A percentile compares a stretch with the other conserved stretches of the same genome.
phyloP scores from a whole-genome alignment of 495 filamentous ascomycete genomes.

The Penicilliopsis zonata region DNA sequence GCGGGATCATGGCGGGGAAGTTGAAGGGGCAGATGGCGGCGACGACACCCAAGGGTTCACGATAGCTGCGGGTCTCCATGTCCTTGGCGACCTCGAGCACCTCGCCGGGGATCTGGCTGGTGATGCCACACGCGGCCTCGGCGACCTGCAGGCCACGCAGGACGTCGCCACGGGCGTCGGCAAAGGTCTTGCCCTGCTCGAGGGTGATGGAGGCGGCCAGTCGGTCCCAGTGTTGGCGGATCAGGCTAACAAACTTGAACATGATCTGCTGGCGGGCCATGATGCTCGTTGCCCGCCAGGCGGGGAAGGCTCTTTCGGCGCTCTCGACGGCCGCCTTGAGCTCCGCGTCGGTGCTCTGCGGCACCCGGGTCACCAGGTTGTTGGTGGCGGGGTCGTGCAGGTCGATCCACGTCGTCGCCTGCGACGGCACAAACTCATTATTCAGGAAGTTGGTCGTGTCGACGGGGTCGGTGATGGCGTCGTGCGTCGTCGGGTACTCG shows the following conservation, averaged over 20 bases:
- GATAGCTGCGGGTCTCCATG: conserved; percentile 94
- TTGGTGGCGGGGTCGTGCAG: conserved; percentile 94
- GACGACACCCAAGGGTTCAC: conserved; percentile 86
- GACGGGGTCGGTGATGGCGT: conserved; percentile 56
- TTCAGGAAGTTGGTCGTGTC: conserved; percentile 88
- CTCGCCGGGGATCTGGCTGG: conserved; percentile 86
- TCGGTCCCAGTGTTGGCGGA: conserved; percentile 91
- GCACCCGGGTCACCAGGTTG: conserved; percentile 95
- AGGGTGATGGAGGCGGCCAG: conserved; percentile 91
- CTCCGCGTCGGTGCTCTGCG: conserved; percentile 86
- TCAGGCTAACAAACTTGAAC: conserved; percentile 87
- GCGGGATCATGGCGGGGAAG: conserved; percentile 98
- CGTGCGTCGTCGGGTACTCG: conserved; percentile 72
- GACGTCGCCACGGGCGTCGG: conserved; percentile 91
- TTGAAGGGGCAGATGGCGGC: conserved; percentile 99
- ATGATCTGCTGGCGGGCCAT: conserved; percentile 88
- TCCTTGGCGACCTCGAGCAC: conserved; percentile 95
- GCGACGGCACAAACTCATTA: conserved; percentile 74
- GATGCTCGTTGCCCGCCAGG: conserved; percentile 75
- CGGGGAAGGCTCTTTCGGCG: conserved; percentile 80
- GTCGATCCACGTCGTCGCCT: conserved; percentile 75
- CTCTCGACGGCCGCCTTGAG: conserved; percentile 77
- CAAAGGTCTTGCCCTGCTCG: conserved; percentile 97
- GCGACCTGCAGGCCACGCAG: conserved; percentile 92
- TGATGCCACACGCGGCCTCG: conserved; percentile 90